Percentiles rank a stretch among this genome's conserved stretches.
These are phyloP conservation scores for Cyberlindnera amylophila DNA, from an alignment of 805 yeast species.

Conservation along the genomic window DNA sequence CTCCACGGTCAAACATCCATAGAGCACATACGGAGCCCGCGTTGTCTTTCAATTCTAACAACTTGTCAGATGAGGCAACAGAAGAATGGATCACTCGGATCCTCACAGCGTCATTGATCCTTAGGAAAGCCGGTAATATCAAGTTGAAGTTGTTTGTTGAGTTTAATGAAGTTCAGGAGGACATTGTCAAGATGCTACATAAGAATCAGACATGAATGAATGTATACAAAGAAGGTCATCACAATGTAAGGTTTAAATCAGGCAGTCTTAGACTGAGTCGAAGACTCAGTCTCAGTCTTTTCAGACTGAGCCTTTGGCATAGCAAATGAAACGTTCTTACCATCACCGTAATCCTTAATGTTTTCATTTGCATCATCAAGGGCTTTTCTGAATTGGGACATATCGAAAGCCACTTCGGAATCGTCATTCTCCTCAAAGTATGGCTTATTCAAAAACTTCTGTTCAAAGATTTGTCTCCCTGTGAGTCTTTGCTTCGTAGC, in stretches of 20 bases:
- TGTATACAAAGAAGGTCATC: slow-evolving; percentile 25
- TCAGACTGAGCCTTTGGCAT: slow-evolving; percentile 5
- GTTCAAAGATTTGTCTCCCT: slow-evolving; percentile 67
- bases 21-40: slow-evolving; percentile 19
- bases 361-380: slow-evolving; percentile 35
- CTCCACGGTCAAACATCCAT: slow-evolving; percentile 16
- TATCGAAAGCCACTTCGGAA: slow-evolving; percentile 36
- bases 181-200: slow-evolving; percentile 26
- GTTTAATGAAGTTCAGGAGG: slow-evolving; percentile 23
- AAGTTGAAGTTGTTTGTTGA: slow-evolving; percentile 22
- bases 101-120: slow-evolving; percentile 23
- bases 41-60: slow-evolving; percentile 10
- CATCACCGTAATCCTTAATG: slow-evolving; percentile 37
- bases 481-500: slow-evolving; percentile 42
- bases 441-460: slow-evolving; percentile 54
- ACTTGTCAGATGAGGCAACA: slow-evolving; percentile 42
- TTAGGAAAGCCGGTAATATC: slow-evolving; percentile 18
- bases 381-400: slow-evolving; percentile 38
- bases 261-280: too few relatives aligned
- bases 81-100: slow-evolving; percentile 57
- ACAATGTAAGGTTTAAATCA: too few relatives aligned
- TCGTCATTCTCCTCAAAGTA: slow-evolving; percentile 47
- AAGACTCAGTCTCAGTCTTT: not conserved
- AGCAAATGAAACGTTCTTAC: slow-evolving; percentile 39
- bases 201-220: slow-evolving; percentile 7